Evolutionary conservation across 169 alveolate species (phyloP).

Genomic region (Eimeria maxima): DNA sequence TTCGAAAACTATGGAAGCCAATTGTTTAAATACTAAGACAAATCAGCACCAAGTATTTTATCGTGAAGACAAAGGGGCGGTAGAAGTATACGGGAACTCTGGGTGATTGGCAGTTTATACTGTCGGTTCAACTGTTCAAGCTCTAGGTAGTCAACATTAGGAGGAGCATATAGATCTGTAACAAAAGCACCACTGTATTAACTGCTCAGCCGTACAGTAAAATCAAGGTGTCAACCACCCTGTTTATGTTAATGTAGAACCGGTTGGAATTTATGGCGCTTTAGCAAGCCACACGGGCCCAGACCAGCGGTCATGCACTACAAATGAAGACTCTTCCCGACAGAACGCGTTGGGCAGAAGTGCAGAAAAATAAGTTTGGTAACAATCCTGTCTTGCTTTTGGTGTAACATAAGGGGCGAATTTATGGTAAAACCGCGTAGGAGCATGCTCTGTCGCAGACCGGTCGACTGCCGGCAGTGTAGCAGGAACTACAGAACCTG

Average conservation of each 20-base stretch:
- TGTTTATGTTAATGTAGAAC: background rate
- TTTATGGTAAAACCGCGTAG: background rate
- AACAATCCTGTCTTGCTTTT: background rate
- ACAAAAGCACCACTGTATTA: background rate
- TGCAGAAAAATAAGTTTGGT: background rate
- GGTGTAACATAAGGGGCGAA: background rate
- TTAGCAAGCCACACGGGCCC: conserved; percentile 10
- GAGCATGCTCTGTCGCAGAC: background rate
- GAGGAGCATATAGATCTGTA: background rate
- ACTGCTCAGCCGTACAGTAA: background rate
- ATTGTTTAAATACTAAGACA: too few species aligned
- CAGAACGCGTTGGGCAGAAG: background rate
- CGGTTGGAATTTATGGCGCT: background rate
- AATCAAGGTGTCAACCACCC: background rate
- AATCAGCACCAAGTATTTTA: too few species aligned
- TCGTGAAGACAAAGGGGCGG: too few species aligned
- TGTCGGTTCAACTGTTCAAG: background rate
- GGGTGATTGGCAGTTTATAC: background rate
- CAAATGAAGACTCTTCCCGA: background rate
- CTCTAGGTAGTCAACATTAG: background rate
- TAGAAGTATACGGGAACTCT: background rate
- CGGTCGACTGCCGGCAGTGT: conserved; percentile 5
- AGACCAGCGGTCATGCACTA: conserved; percentile 65
- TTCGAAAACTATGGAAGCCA: too few species aligned
- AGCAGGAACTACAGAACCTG: background rate